Evolutionary conservation across 768 basidiomycete genomes (phyloP).

Genomic region (Lyophyllum semitale): DNA sequence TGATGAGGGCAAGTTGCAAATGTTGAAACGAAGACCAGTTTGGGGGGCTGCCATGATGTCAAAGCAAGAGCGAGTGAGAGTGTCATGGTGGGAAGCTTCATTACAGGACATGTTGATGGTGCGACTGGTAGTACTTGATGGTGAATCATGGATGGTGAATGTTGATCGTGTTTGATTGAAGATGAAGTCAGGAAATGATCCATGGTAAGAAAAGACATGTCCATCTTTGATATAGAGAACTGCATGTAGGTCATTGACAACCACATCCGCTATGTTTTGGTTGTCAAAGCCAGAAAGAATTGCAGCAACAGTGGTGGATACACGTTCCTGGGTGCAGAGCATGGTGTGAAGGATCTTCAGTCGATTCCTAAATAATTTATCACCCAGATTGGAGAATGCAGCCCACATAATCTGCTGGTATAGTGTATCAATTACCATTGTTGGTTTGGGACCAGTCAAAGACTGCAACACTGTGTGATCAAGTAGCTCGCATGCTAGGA

Average conservation of each 20-base stretch:
- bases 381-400: too few relatives aligned
- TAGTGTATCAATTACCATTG: too few relatives aligned
- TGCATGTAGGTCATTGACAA: conserved; percentile 17
- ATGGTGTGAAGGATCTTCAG: conserved; percentile 21
- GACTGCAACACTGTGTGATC: too few relatives aligned
- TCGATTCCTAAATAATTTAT: background rate
- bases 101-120: conserved; percentile 18
- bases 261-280: background rate
- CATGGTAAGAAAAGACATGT: conserved; percentile 21
- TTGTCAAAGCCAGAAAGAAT: conserved; percentile 9
- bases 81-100: conserved; percentile 6
- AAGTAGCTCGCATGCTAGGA: too few relatives aligned
- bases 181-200: conserved; percentile 24
- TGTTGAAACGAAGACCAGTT: conserved; percentile 21
- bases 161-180: conserved; percentile 2
- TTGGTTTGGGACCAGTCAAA: too few relatives aligned
- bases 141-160: background rate
- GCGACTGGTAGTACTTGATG: too few relatives aligned
- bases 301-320: conserved; percentile 14
- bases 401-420: too few relatives aligned
- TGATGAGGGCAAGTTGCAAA: conserved; percentile 15
- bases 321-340: too few relatives aligned
- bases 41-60: conserved; percentile 17
- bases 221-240: conserved; percentile 20
- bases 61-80: conserved; percentile 18